phyloP scores from a whole-genome alignment of 2,329 filamentous ascomycete species.

The Pestalotiopsis sp. region DNA sequence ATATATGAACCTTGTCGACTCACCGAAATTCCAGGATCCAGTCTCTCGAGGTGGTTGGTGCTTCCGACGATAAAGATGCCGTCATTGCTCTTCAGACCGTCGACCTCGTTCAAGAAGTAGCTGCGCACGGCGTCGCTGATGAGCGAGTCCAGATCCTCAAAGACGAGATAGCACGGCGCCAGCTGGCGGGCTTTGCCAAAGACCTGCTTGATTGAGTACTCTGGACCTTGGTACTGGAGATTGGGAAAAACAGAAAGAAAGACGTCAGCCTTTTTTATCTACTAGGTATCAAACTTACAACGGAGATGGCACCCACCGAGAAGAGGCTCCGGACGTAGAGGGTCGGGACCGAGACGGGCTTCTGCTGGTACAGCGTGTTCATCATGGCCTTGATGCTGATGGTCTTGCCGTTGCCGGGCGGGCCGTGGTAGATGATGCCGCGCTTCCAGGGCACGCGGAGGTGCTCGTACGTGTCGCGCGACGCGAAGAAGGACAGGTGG shows the following conservation, averaged over 20 bases:
- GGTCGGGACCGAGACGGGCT: conserved; percentile 53
- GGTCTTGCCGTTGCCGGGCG: conserved; percentile 67
- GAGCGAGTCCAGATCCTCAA: conserved; percentile 72
- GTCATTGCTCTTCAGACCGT: conserved; percentile 70
- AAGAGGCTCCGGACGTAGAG: conserved; percentile 61
- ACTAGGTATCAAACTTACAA: conserved; percentile 31
- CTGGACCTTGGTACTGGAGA: conserved; percentile 55
- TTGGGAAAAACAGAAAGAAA: conserved; percentile 19
- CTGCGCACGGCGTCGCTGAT: conserved; percentile 61
- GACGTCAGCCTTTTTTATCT: background rate
- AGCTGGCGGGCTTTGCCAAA: conserved; percentile 62
- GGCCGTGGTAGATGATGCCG: conserved; percentile 68
- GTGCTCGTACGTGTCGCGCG: conserved; percentile 57
- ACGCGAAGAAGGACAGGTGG: conserved; percentile 66
- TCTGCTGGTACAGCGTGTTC: conserved; percentile 59
- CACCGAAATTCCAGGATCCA: conserved; percentile 70
- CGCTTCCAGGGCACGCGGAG: conserved; percentile 73
- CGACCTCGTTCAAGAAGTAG: conserved; percentile 75
- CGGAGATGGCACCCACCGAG: conserved; percentile 57
- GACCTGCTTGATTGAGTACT: conserved; percentile 54
- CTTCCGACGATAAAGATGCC: conserved; percentile 71
- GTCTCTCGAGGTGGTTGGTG: conserved; percentile 66
- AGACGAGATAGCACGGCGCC: conserved; percentile 70
- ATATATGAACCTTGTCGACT: no score
- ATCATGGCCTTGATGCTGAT: conserved; percentile 72